Evolutionary conservation across 2,329 filamentous ascomycete genomes (phyloP), one percentile per base, ranked within the genome.

Genomic region (Alternaria brassicicola): DNA sequence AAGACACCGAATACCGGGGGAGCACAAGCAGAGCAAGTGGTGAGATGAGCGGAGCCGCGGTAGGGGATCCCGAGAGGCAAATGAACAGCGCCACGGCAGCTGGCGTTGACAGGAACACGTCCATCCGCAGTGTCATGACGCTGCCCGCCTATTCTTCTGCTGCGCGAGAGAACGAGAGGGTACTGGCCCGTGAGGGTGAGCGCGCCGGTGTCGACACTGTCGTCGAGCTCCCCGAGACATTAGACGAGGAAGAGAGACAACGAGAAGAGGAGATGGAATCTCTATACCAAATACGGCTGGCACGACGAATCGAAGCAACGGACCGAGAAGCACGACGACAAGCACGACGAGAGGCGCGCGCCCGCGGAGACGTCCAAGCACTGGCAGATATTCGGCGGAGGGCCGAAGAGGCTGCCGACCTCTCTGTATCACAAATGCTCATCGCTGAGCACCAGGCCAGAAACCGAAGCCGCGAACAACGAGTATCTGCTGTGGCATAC

Each of bases 221-320:
- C 0, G 80, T 98, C 12, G 93, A 97, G 75, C 87, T 91, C 65
- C 93, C 93, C 0, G 89, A 91, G 71, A 92, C 89, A 0, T 84
- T 82, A 8, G 91, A 96, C 50, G 90, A 93, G 52, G 88, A 96
- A 64, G 92, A 96, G 74, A 78, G 80, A 2, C 81, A 92, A 52
- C 85, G 95, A 12, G 93, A 98, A 63, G 87, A 92, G 26, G 92
- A 97, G 76, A 98, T 98, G 95, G 91, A 95, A 62, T 87, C 91
- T 0, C 78, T 98, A 38, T 98, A 96, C 76, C 92, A 96, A 76
- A 94, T 98, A 58, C 89, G 95, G 12, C 74, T 91, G 12, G 88
- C 91, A 17, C 86, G 95, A 52, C 86, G 93, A 50, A 83, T 86
- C 55, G 90, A 96, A 74, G 83, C 89, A 36, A 86, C 87, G 4